These are phyloP conservation scores for Mycoemilia scoparia DNA, from an alignment of 192 early-diverging fungal species.

Conservation along the genomic window DNA sequence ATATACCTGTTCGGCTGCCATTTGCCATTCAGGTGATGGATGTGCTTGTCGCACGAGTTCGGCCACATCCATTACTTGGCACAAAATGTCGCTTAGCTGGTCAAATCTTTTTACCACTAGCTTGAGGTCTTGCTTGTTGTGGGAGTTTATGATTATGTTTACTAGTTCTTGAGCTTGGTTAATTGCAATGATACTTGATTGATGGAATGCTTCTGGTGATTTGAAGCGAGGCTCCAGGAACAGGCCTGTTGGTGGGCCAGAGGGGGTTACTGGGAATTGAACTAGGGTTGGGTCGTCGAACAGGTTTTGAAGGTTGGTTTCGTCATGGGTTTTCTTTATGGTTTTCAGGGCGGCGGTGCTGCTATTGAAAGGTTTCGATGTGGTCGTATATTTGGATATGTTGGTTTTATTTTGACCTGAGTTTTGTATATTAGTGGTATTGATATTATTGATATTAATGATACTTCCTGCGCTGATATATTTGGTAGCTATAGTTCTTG, in stretches of 20 bases:
- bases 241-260: slow-evolving; percentile 21
- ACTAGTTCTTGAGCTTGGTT: slow-evolving; percentile 18
- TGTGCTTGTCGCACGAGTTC: slow-evolving; percentile 89
- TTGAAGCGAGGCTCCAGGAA: slow-evolving; percentile 28
- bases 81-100: slow-evolving; percentile 70
- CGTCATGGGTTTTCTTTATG: no score
- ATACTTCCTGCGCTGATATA: no score
- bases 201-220: slow-evolving; percentile 18
- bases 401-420: no score
- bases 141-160: slow-evolving; percentile 7
- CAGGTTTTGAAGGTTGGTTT: no score
- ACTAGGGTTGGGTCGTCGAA: no score
- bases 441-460: no score
- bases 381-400: no score
- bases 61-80: slow-evolving; percentile 76
- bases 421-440: no score
- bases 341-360: no score
- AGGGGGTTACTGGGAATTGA: no score
- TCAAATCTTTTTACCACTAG: slow-evolving; percentile 76
- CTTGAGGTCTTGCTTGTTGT: slow-evolving; percentile 32
- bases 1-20: slow-evolving; percentile 63
- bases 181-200: slow-evolving; percentile 15
- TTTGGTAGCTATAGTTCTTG: no score
- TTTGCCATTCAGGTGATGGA: slow-evolving; percentile 47
- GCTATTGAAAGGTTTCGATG: no score